Percentiles rank a stretch among this genome's conserved stretches.
Evolutionary conservation across 306 rosid species (phyloP).

Genomic region (Lathyrus oleraceus): DNA sequence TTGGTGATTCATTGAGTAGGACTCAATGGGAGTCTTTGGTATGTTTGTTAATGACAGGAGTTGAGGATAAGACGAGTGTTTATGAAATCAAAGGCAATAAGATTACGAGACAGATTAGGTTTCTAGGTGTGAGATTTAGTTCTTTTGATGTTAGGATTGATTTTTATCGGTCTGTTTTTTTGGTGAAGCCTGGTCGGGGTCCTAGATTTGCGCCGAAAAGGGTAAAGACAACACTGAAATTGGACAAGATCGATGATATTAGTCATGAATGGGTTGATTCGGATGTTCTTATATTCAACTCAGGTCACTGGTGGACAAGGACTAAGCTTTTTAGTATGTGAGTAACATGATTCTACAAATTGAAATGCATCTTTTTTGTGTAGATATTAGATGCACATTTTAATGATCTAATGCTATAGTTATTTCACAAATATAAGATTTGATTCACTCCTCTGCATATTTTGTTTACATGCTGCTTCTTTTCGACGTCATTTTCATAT

Average conservation of each 20-base stretch:
- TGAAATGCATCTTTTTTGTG: neutral
- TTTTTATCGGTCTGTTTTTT: constrained; percentile 79
- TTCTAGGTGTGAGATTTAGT: constrained; percentile 64
- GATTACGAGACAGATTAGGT: constrained; percentile 69
- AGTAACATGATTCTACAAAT: constrained; percentile 43
- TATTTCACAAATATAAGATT: neutral
- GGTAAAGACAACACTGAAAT: constrained; percentile 66
- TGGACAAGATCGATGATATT: constrained; percentile 73
- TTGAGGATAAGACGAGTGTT: constrained; percentile 73
- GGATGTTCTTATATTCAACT: constrained; percentile 79
- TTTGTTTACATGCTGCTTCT: constrained; percentile 20
- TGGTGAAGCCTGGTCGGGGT: constrained; percentile 58
- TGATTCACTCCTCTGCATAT: neutral
- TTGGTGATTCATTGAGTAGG: constrained; percentile 90
- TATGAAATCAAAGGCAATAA: constrained; percentile 71
- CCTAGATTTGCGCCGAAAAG: constrained; percentile 66
- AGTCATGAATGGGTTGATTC: constrained; percentile 84
- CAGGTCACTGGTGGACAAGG: constrained; percentile 94
- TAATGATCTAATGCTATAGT: neutral
- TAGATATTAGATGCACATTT: neutral
- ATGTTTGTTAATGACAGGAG: constrained; percentile 80
- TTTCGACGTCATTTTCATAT: constrained; percentile 1
- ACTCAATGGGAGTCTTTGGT: constrained; percentile 96
- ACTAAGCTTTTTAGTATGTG: constrained; percentile 79
- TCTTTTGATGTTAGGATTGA: constrained; percentile 62